Evolutionary conservation across 2,329 filamentous ascomycete species (phyloP).

Genomic region (Rhynchosporium secalis): DNA sequence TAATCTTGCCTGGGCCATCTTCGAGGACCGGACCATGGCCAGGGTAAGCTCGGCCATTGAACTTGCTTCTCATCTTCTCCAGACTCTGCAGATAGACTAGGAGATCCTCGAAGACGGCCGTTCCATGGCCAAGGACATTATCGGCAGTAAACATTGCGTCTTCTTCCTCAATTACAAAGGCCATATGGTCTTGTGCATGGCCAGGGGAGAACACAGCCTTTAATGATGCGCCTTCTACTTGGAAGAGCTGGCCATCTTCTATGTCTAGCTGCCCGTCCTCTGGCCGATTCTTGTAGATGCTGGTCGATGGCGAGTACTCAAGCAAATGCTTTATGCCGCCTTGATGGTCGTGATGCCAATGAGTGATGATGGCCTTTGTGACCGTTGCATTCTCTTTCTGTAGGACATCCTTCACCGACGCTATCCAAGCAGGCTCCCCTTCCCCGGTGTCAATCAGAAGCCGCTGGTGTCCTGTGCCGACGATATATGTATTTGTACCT

Average conservation of each 20-base stretch:
- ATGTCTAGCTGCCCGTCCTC: slow-evolving; percentile 54
- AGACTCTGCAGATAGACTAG: slow-evolving; percentile 67
- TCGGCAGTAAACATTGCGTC: slow-evolving; percentile 86
- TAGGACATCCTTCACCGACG: slow-evolving; percentile 64
- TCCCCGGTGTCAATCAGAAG: slow-evolving; percentile 91
- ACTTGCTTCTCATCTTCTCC: slow-evolving; percentile 65
- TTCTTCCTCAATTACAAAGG: slow-evolving; percentile 73
- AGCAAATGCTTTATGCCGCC: slow-evolving; percentile 73
- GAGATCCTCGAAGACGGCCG: slow-evolving; percentile 80
- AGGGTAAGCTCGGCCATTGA: slow-evolving; percentile 74
- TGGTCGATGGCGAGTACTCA: slow-evolving; percentile 59
- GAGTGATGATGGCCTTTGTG: slow-evolving; percentile 73
- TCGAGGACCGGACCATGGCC: slow-evolving; percentile 81
- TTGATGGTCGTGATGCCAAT: slow-evolving; percentile 90
- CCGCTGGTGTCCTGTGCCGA: slow-evolving; percentile 72
- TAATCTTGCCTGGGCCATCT: slow-evolving; percentile 69
- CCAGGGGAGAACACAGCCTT: slow-evolving; percentile 68
- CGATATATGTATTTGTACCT: slow-evolving; percentile 91
- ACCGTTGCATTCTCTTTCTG: slow-evolving; percentile 67
- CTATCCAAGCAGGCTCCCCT: slow-evolving; percentile 69
- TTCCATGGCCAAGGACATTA: slow-evolving; percentile 85
- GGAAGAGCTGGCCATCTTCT: slow-evolving; percentile 53
- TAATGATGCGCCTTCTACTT: slow-evolving; percentile 63
- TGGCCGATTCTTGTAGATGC: slow-evolving; percentile 67
- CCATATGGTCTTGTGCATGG: slow-evolving; percentile 82